Percentiles rank a stretch among this genome's conserved stretches.
Evolutionary conservation across 2,329 filamentous ascomycete genomes (phyloP).

Genomic region (Xylaria sp.): DNA sequence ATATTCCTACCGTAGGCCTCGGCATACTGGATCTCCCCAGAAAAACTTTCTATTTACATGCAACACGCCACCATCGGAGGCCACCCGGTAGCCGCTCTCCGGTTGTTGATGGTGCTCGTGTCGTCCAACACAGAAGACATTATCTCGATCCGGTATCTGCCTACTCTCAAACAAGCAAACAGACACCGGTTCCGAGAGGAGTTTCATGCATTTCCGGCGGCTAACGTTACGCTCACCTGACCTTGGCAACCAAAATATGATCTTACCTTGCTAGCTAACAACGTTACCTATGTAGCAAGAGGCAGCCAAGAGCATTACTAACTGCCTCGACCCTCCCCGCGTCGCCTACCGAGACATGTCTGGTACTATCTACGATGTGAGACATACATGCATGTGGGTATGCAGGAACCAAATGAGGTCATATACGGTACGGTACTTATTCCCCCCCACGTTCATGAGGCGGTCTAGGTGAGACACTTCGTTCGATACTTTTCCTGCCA

Average conservation of each 20-base stretch:
- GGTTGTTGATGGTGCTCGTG: background rate
- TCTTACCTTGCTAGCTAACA: background rate
- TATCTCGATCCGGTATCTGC: background rate
- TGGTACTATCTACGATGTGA: background rate
- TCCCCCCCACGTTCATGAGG: background rate
- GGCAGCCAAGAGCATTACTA: constrained; percentile 19
- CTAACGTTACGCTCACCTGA: constrained; percentile 23
- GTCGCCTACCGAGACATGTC: constrained; percentile 15
- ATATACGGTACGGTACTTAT: background rate
- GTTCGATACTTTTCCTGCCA: background rate
- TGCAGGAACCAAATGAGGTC: background rate
- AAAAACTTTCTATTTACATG: constrained; percentile 1
- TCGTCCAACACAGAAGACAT: constrained; percentile 6
- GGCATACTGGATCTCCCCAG: background rate
- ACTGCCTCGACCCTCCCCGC: background rate
- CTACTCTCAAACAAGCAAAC: constrained; percentile 3
- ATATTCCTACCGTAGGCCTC: constrained; percentile 12
- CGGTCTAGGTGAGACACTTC: background rate
- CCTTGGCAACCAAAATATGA: background rate
- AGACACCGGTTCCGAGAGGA: constrained; percentile 11
- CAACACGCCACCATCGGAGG: constrained; percentile 17
- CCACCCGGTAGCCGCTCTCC: constrained; percentile 21
- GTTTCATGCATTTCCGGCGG: background rate
- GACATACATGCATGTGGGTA: constrained; percentile 10
- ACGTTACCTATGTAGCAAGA: constrained; percentile 22